Percentiles rank a stretch among this genome's conserved stretches.
Conservation (phyloP, 768 basidiomycete species). For the Fibroporia radiculosa region DNA sequence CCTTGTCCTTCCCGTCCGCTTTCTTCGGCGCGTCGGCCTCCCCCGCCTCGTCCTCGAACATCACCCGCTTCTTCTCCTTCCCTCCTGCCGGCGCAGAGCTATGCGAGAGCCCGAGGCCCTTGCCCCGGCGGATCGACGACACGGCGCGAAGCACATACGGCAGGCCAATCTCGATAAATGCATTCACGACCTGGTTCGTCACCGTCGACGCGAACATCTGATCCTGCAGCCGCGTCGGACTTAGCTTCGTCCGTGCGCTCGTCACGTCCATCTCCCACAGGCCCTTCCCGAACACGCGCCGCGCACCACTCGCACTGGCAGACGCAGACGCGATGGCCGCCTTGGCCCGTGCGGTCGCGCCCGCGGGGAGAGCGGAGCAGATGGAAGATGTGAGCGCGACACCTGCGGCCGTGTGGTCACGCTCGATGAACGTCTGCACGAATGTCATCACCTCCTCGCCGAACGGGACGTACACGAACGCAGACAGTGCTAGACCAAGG, state of each 20-base stretch:
- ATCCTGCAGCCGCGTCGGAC: conserved; percentile 65
- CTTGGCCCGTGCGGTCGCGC: conserved; percentile 19
- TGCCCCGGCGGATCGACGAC: conserved; percentile 39
- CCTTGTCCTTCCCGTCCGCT: conserved; percentile 40
- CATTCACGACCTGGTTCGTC: conserved; percentile 78
- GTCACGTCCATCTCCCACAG: conserved; percentile 48
- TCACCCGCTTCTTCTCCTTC: conserved; percentile 57
- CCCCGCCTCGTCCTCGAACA: conserved; percentile 57
- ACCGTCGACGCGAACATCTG: conserved; percentile 94
- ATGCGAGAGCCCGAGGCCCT: conserved; percentile 19
- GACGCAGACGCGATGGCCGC: conserved; percentile 24
- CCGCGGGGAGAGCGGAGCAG: conserved; percentile 11
- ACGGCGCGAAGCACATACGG: conserved; percentile 69
- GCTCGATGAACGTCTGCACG: conserved; percentile 26
- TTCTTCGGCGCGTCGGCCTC: conserved; percentile 51
- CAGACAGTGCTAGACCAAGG: conserved; percentile 85
- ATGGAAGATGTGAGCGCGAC: conserved; percentile 3
- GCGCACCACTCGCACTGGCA: conserved; percentile 21
- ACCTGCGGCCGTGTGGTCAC: conserved; percentile 1
- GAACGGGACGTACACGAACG: conserved; percentile 93
- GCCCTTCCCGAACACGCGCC: conserved; percentile 4
- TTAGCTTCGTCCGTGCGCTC: conserved; percentile 50
- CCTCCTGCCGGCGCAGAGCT: conserved; percentile 14
- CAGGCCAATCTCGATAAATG: conserved; percentile 71
- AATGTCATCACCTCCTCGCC: conserved; percentile 75